Evolutionary conservation across 1,284 basidiomycete species (phyloP), one percentile per base, ranked within the genome.

Genomic region (Fistulinella staudtii): DNA sequence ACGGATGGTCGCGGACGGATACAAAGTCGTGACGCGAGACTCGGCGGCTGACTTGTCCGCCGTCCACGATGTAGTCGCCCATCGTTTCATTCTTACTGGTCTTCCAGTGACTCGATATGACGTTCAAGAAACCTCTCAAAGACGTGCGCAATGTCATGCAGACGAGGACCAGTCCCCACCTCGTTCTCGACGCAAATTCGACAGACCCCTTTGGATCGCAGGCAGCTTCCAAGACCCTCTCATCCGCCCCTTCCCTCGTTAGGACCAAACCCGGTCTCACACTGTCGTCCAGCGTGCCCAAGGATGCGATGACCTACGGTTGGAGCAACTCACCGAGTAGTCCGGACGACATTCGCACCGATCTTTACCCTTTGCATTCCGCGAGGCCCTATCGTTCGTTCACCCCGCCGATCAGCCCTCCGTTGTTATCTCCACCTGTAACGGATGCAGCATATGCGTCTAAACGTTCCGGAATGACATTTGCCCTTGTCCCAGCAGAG

Each of bases 31-130:
- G 29, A n/a, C 39, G 43, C 52, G 49, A 33, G 51, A 30, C 28
- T 20, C 35, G 10, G 33, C 33, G 55, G 55, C 56, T 61, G 58
- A 57, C 56, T 42, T 39, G 43, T 23, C 18, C 18, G 8, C 17
- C n/a, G 3, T 36, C 44, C 33, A 35, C 50, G 41, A 56, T 47
- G 39, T 21, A 20, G 15, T n/a, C n/a, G n/a, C n/a, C 30, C 29
- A 34, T 2, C 18, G 4, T 14, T 11, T 10, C 7, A 8, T 20
- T 18, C 31, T 6, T 18, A 11, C n/a, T 6, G 3, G 5, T 11
- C 27, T 27, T 8, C n/a, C 18, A 28, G 9, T 30, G 4, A 20
- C 9, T 40, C 39, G 10, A 8, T 36, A 57, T 60, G 55, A 17
- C 43, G n/a, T 24, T 31, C 21, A 28, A 21, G 15, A 53, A 45